These are phyloP conservation scores for Botrytis porri DNA, from an alignment of 2,329 filamentous ascomycete species.

Conservation along the genomic window DNA sequence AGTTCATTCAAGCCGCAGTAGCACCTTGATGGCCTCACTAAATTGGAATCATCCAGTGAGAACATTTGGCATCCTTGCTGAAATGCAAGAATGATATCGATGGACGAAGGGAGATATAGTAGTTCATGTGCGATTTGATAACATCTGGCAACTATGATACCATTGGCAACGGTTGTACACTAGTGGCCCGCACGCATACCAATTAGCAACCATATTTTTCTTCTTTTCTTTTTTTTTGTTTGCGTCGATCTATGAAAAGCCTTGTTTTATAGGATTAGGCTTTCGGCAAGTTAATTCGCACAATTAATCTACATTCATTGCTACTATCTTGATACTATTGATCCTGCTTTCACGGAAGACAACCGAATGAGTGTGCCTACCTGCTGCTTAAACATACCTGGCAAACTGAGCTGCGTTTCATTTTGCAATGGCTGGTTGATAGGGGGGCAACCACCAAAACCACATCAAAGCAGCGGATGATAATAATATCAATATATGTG, in stretches of 20 bases:
- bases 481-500: not conserved
- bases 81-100: slow-evolving; percentile 9
- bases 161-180: slow-evolving; percentile 11
- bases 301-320: not conserved
- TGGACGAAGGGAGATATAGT: not conserved
- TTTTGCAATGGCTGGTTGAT: not conserved
- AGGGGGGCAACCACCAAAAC: not conserved
- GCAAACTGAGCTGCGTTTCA: not conserved
- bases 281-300: not conserved
- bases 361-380: slow-evolving; percentile 8
- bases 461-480: slow-evolving; percentile 2
- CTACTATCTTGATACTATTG: not conserved
- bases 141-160: slow-evolving; percentile 12
- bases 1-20: not conserved
- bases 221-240: not conserved
- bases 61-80: not conserved
- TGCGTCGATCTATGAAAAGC: not conserved
- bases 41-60: not conserved
- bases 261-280: not conserved
- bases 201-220: not conserved
- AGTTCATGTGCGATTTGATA: slow-evolving; percentile 14
- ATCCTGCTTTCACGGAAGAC: not conserved
- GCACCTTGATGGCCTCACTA: not conserved
- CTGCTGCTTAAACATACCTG: slow-evolving; percentile 15
- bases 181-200: not conserved